These are phyloP conservation scores for Calonectria crousiana DNA, from an alignment of 2,329 filamentous ascomycete species.

Conservation along the genomic window DNA sequence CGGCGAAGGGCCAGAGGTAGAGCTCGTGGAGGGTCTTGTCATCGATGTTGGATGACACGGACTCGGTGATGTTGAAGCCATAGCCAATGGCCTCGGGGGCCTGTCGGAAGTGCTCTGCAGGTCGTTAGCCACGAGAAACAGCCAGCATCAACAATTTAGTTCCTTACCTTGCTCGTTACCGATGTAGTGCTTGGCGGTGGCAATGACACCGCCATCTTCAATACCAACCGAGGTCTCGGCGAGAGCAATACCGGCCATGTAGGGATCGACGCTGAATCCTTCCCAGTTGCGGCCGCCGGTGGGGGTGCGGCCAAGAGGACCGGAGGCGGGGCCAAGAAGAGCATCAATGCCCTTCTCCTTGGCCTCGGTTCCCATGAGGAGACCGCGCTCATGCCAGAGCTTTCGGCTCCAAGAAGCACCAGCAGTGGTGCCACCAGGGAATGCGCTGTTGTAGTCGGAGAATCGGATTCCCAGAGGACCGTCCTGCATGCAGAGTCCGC, in stretches of 20 bases:
- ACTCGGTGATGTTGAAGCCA: slow-evolving; percentile 73
- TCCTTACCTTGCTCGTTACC: slow-evolving; percentile 74
- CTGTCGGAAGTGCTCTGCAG: slow-evolving; percentile 77
- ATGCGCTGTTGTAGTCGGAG: slow-evolving; percentile 84
- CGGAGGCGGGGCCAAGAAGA: slow-evolving; percentile 66
- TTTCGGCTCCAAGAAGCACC: slow-evolving; percentile 85
- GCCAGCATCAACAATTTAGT: not conserved
- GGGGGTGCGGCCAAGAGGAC: slow-evolving; percentile 61
- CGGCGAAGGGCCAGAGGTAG: slow-evolving; percentile 83
- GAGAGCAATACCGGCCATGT: slow-evolving; percentile 78
- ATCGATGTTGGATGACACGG: slow-evolving; percentile 72
- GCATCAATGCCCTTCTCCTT: slow-evolving; percentile 83
- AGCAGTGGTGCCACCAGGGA: slow-evolving; percentile 81
- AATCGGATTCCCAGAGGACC: slow-evolving; percentile 84
- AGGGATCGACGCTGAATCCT: slow-evolving; percentile 78
- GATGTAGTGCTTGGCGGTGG: slow-evolving; percentile 84
- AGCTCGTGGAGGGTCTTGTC: slow-evolving; percentile 82
- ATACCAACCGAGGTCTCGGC: slow-evolving; percentile 82
- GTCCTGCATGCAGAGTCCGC: slow-evolving; percentile 87
- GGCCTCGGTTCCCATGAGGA: slow-evolving; percentile 70
- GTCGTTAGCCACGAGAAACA: slow-evolving; percentile 12
- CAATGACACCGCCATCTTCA: slow-evolving; percentile 84
- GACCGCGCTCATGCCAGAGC: slow-evolving; percentile 69
- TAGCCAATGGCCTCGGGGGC: slow-evolving; percentile 62
- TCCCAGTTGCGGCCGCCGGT: slow-evolving; percentile 73